These are phyloP conservation scores for Salix purpurea DNA, from an alignment of 345 rosid species.

Conservation along the genomic window DNA sequence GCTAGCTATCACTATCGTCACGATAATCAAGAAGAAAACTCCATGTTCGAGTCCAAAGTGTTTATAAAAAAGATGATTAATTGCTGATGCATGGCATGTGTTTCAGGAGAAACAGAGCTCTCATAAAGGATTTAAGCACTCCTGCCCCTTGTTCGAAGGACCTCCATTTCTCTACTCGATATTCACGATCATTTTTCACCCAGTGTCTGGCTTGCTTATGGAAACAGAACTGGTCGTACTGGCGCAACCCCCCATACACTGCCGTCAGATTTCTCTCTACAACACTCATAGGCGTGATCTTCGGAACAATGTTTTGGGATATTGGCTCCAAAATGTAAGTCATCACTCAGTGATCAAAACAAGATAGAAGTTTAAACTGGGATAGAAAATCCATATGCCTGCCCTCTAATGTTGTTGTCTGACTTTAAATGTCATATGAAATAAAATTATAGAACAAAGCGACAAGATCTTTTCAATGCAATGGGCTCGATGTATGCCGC, in stretches of 20 bases:
- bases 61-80: background rate
- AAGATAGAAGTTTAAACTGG: background rate
- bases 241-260: constrained; percentile 24
- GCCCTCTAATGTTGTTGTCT: background rate
- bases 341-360: background rate
- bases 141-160: constrained; percentile 20
- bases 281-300: constrained; percentile 15
- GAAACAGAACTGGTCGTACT: constrained; percentile 24
- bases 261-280: constrained; percentile 21
- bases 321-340: constrained; percentile 19
- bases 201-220: constrained; percentile 20
- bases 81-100: background rate
- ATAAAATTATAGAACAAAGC: constrained; percentile 28
- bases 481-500: constrained; percentile 77
- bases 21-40: background rate
- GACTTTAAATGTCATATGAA: background rate
- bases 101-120: constrained; percentile 44
- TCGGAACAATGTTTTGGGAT: constrained; percentile 25
- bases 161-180: constrained; percentile 17
- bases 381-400: background rate
- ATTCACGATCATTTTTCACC: constrained; percentile 12
- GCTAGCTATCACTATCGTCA: background rate
- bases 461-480: constrained; percentile 58
- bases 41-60: background rate
- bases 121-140: constrained; percentile 14